These are phyloP conservation scores for Colletotrichum australisinense DNA, from an alignment of 2,329 filamentous ascomycete genomes.

Conservation along the genomic window DNA sequence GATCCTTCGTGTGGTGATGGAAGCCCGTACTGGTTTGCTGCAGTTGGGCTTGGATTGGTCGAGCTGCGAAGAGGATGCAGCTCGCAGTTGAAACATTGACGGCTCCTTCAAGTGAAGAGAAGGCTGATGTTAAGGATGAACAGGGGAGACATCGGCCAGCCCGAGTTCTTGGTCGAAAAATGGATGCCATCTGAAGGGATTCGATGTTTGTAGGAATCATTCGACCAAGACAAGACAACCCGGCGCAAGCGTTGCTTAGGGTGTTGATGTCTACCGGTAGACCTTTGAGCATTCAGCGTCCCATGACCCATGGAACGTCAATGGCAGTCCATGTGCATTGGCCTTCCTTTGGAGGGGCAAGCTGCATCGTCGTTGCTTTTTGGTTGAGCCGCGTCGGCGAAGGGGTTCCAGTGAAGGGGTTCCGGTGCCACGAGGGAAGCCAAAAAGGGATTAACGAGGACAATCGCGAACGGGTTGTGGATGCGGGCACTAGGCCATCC, in stretches of 20 bases:
- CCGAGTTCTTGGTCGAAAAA: neutral
- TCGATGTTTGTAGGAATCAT: neutral
- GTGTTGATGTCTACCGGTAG: neutral
- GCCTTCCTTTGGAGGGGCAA: no score
- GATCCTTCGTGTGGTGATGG: slow-evolving; percentile 1
- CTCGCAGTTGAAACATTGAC: neutral
- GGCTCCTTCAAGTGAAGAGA: neutral
- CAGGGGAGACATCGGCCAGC: slow-evolving; percentile 1
- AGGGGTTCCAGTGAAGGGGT: neutral
- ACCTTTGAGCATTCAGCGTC: neutral
- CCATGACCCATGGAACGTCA: neutral
- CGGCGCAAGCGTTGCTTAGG: no score
- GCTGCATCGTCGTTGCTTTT: neutral
- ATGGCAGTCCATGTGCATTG: no score
- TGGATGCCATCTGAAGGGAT: neutral
- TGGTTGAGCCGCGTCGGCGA: slow-evolving; percentile 7
- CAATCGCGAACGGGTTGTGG: neutral
- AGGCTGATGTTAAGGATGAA: no score
- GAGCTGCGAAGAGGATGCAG: neutral
- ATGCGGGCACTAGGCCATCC: neutral
- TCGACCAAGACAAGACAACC: neutral
- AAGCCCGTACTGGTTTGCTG: neutral
- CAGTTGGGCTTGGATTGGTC: neutral
- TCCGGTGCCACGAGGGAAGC: neutral
- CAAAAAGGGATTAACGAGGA: neutral